Base-by-base conservation (phyloP, 31 red algal genomes). In the Odonthalia washingtoniensis region DNA sequence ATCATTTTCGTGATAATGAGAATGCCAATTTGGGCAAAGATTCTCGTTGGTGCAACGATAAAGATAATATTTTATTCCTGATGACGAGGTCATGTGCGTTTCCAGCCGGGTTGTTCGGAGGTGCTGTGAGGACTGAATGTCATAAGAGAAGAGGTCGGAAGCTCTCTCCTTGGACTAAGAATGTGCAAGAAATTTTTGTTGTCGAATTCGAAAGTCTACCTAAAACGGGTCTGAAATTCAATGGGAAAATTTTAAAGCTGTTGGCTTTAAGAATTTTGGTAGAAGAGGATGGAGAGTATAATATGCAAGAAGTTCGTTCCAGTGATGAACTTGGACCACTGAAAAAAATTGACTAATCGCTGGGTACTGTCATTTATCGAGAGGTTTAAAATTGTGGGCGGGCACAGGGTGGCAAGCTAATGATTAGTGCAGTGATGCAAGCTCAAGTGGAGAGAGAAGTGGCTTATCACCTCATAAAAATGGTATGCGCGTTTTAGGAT, bases 311-410 rank as follows among this genome's bases (percentile, higher is more conserved):
- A 14, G 26, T 32, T 31, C 67, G n/a, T 72, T 32, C 28, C 35
- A 26, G 67, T 21, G 35, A 72, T 72, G 67, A 72, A 12, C n/a
- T 21, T 31, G 35, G n/a, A 32, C 26, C n/a, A 31, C 67, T 72
- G 28, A 72, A 12, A 21, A 21, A 72, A 72, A 72, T 31, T 72
- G 12, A 72, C 67, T 14, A 72, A 72, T 21, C 67, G 28, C 74
- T 77, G 74, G 74, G 74, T 77, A 41, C 33, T n/a, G 32, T 49
- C 38, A 26, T 77, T 77, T 77, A 49, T 32, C 38, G 74, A 77
- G 31, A 17, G 41, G 16, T 77, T 77, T 49, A 17, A 49, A 12
- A 77, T 77, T 77, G 74, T 77, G 17, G 21, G 41, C 74, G 74
- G 14, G 21, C 21, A 30, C 74, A 77, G 49, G 17, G 38, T 41